These are phyloP conservation scores for Pseudoscleropodium purum DNA, from an alignment of 225 moss, liverwort and hornwort species.

Conservation along the genomic window DNA sequence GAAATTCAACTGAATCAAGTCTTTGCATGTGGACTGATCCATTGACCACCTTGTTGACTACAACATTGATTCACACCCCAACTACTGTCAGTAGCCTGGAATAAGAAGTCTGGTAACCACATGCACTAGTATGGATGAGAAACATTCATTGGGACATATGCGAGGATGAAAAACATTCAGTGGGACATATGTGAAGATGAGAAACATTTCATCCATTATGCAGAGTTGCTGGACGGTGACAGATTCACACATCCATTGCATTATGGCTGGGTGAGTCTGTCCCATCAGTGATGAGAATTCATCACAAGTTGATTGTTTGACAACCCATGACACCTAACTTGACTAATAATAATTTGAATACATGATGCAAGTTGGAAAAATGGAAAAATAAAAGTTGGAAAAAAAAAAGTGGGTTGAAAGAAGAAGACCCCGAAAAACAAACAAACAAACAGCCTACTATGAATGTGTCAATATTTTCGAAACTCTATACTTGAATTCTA, in stretches of 20 bases:
- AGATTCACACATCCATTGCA: background rate
- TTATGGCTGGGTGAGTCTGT: background rate
- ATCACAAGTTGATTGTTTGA: background rate
- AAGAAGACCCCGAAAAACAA: accelerated
- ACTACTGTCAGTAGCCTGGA: background rate
- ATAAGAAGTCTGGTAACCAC: background rate
- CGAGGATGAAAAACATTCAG: background rate
- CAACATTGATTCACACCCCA: background rate
- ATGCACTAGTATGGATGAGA: background rate
- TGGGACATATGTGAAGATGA: background rate
- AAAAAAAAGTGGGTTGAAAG: background rate
- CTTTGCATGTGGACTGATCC: background rate
- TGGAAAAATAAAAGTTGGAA: background rate
- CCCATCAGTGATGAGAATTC: background rate
- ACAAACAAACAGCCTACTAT: background rate
- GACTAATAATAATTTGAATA: background rate
- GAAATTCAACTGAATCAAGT: background rate
- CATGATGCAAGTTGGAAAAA: background rate
- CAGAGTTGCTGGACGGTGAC: no score
- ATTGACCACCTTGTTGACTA: background rate
- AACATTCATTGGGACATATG: background rate
- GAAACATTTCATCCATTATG: background rate
- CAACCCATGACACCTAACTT: background rate
- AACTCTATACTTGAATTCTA: background rate
- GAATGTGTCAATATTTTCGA: background rate